These are phyloP conservation scores for Strobilomyces dryophilus DNA, from an alignment of 768 basidiomycete species.

Conservation along the genomic window DNA sequence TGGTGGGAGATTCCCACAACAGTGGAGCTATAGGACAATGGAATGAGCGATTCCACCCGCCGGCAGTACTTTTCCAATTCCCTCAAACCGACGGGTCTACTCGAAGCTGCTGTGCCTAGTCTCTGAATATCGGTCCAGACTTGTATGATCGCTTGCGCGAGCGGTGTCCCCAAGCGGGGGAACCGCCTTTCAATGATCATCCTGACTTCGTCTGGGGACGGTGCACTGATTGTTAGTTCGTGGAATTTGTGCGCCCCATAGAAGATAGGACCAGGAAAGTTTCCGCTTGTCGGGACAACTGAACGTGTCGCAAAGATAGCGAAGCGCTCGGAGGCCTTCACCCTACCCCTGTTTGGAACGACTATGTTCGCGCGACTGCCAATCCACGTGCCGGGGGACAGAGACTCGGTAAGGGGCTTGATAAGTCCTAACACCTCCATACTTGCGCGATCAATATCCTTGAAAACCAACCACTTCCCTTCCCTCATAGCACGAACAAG, in stretches of 20 bases:
- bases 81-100: conserved; percentile 64
- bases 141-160: conserved; percentile 50
- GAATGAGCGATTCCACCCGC: conserved; percentile 62
- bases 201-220: conserved; percentile 61
- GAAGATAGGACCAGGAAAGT: conserved; percentile 61
- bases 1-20: conserved; percentile 30
- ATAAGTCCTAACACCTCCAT: conserved; percentile 86
- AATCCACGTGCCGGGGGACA: conserved; percentile 65
- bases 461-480: conserved; percentile 89
- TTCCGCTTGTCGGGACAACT: conserved; percentile 40
- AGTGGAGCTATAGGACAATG: conserved; percentile 42
- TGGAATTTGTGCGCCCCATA: conserved; percentile 83
- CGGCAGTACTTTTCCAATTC: conserved; percentile 83
- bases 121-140: conserved; percentile 65
- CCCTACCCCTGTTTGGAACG: conserved; percentile 68
- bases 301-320: conserved; percentile 89
- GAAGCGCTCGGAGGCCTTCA: conserved; percentile 77
- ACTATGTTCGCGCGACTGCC: conserved; percentile 67
- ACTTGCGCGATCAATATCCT: conserved; percentile 89
- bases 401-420: conserved; percentile 77
- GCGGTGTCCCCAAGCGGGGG: conserved; percentile 48
- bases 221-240: conserved; percentile 61
- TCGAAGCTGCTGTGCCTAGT: conserved; percentile 48
- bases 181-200: conserved; percentile 69
- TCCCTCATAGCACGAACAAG: conserved; percentile 85